Evolutionary conservation across 164 flowering plant genomes (phyloP), one percentile per base, ranked within the genome.

Genomic region (Protea cynaroides): DNA sequence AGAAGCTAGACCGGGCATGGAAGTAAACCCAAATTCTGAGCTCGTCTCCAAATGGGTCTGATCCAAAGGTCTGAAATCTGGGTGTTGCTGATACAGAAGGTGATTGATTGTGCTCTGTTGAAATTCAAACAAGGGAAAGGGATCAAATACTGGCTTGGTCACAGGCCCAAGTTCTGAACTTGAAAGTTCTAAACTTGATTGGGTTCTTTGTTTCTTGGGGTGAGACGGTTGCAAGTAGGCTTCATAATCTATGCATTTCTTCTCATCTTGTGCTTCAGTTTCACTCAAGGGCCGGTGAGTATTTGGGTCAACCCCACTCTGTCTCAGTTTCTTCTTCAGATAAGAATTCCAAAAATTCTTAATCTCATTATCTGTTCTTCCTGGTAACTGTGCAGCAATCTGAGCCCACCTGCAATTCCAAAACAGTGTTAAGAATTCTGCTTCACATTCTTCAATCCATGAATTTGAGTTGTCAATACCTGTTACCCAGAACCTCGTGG

Each of bases 301-400:
- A 3, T 71, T 78, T 0, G 98, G 98, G 72, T 92, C 96, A 59
- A 92, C 81, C 2, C 96, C 98, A 74, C 78, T 86, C 68, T 81
- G 88, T 67, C 74, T 72, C 21, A 92, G 82, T 75, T 88, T 92
- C 81, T 90, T 89, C 86, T 85, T 89, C 74, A 92, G 66, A 57
- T 79, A 70, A 6, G 98, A 87, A 64, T 92, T 89, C 98, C 98
- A 92, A 25, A 85, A 83, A 72, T 92, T 92, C 70, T 92, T 92
- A 1, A 92, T 84, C 78, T 91, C 97, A 61, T 91, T 91, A 44
- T 91, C 97, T 22, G 97, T 92, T 81, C 98, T 82, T 55, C 98
- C 98, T 0, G 98, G 98, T 36, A 92, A 73, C 43, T 85, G 88
- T 38, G 88, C 75, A 19, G 98, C 91, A 62, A 92, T 92, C 65